These are phyloP conservation scores for Davidsoniella eucalypti DNA, from an alignment of 2,329 filamentous ascomycete species.

Conservation along the genomic window DNA sequence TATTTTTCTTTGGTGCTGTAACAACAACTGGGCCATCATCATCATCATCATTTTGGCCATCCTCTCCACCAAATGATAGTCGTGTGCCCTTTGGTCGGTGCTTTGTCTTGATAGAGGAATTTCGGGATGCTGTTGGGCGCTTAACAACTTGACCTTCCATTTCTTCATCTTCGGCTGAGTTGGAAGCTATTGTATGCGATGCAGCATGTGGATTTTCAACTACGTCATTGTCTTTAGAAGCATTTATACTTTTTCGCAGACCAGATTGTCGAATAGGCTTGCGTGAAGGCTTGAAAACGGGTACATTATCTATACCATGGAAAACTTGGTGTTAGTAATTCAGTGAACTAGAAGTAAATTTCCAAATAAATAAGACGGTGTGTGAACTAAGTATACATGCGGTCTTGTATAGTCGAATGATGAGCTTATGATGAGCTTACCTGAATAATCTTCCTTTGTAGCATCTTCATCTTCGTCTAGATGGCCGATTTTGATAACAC, in stretches of 20 bases:
- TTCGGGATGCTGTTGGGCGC: slow-evolving; percentile 30
- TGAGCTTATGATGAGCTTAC: slow-evolving; percentile 1
- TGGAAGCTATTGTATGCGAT: too few relatives aligned
- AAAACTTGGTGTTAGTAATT: slow-evolving; percentile 3
- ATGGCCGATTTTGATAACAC: slow-evolving; percentile 57
- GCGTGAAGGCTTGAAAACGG: slow-evolving; percentile 25
- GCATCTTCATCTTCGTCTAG: slow-evolving; percentile 28
- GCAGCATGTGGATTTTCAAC: slow-evolving; percentile 21
- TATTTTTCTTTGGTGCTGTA: slow-evolving; percentile 46
- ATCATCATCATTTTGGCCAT: slow-evolving; percentile 29
- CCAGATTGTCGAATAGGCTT: slow-evolving; percentile 42
- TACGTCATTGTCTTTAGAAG: slow-evolving; percentile 21
- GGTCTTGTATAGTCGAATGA: not conserved
- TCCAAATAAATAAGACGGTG: not conserved
- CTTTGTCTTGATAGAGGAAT: slow-evolving; percentile 42
- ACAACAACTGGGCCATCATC: slow-evolving; percentile 36
- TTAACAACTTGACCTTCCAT: slow-evolving; percentile 30
- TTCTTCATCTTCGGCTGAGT: too few relatives aligned
- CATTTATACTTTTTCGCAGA: slow-evolving; percentile 33
- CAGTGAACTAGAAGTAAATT: not conserved
- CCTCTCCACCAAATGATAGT: slow-evolving; percentile 57
- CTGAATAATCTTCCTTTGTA: slow-evolving; percentile 1
- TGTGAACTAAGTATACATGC: not conserved
- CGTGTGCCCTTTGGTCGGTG: slow-evolving; percentile 49
- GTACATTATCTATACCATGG: not conserved